Percentiles rank a stretch among this genome's conserved stretches.
Evolutionary conservation across 2,329 filamentous ascomycete species (phyloP).

Genomic region (Zarea fungicola): DNA sequence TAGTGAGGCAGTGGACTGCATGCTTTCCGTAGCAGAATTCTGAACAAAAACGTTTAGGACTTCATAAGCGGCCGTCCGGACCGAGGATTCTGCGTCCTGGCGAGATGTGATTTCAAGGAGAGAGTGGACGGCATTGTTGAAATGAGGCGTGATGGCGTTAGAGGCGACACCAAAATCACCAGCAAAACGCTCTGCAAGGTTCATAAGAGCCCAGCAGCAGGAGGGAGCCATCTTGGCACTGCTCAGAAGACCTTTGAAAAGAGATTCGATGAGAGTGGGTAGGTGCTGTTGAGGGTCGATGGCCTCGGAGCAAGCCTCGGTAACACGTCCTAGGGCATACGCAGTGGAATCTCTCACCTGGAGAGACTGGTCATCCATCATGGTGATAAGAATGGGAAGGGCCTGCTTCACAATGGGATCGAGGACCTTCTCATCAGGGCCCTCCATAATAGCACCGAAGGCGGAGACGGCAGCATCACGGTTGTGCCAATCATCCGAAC

Average conservation of each 20-base stretch:
- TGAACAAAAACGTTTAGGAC: constrained; percentile 92
- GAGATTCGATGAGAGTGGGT: constrained; percentile 75
- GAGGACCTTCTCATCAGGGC: constrained; percentile 85
- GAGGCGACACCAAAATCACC: constrained; percentile 71
- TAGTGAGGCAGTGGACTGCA: constrained; percentile 72
- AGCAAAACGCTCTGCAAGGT: constrained; percentile 90
- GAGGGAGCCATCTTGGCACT: constrained; percentile 96
- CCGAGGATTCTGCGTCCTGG: constrained; percentile 74
- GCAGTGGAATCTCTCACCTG: constrained; percentile 95
- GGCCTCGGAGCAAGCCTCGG: constrained; percentile 84
- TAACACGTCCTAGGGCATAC: constrained; percentile 92
- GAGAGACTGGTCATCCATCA: constrained; percentile 85
- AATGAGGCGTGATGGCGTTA: constrained; percentile 86
- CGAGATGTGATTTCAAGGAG: constrained; percentile 82
- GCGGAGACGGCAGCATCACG: constrained; percentile 94
- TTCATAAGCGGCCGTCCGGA: constrained; percentile 94
- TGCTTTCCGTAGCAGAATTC: constrained; percentile 81
- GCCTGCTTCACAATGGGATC: constrained; percentile 96
- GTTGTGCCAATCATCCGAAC: constrained; percentile 88
- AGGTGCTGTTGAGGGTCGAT: constrained; percentile 83
- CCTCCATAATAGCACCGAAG: constrained; percentile 98
- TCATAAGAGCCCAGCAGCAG: constrained; percentile 99
- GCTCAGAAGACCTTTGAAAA: constrained; percentile 85
- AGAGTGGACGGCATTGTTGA: constrained; percentile 84
- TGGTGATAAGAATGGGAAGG: constrained; percentile 79